These are phyloP conservation scores for Solanum pimpinellifolium DNA, from an alignment of 257 asterid genomes.

Conservation along the genomic window DNA sequence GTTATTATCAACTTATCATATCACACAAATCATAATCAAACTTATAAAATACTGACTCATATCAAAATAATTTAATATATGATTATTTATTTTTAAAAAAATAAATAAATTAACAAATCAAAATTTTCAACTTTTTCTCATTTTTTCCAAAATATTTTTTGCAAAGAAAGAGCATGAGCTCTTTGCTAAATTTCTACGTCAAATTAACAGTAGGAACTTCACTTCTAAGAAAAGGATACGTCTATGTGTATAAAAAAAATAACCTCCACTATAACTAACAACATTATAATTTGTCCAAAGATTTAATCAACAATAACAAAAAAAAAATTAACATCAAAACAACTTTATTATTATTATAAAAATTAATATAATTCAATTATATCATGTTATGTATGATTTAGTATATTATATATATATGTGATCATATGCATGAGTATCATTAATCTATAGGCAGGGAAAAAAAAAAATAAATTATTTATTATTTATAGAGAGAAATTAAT, in stretches of 20 bases:
- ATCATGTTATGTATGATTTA: too few species aligned
- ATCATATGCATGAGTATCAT: not conserved
- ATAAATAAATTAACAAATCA: not conserved
- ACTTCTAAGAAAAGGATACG: not conserved
- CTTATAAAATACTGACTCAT: not conserved
- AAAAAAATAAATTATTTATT: not conserved
- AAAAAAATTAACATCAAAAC: not conserved
- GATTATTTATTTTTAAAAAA: too few species aligned
- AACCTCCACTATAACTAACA: not conserved
- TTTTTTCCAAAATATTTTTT: not conserved
- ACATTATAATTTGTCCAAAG: not conserved
- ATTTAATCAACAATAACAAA: not conserved
- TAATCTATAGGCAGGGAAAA: not conserved
- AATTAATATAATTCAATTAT: not conserved
- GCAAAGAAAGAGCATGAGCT: not conserved
- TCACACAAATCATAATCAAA: not conserved
- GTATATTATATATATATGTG: too few species aligned
- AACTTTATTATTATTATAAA: not conserved
- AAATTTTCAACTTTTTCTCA: not conserved
- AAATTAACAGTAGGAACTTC: not conserved
- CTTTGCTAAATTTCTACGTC: not conserved
- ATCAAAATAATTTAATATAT: not conserved
- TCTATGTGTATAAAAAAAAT: not conserved
- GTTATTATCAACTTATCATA: not conserved
- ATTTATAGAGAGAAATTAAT: not conserved